A percentile compares a stretch with the other conserved stretches of the same genome.
Evolutionary conservation across 2,329 filamentous ascomycete species (phyloP).

Genomic region (Claviceps lovelessii): DNA sequence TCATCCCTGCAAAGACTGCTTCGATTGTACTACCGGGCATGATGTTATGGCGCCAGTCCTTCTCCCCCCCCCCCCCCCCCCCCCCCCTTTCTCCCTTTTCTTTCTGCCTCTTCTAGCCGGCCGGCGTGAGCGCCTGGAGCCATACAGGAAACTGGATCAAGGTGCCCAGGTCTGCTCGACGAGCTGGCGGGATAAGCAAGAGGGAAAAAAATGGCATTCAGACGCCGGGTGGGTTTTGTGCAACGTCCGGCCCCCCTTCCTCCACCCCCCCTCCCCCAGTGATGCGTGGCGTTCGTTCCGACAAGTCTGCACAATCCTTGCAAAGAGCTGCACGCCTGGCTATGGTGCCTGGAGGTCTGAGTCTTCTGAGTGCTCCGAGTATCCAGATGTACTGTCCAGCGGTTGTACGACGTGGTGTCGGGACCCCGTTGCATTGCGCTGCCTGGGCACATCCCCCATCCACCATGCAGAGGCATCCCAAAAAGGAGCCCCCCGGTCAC

Average conservation of each 20-base stretch:
- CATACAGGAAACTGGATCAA: background rate
- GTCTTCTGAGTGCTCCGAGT: constrained; percentile 8
- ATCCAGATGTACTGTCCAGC: constrained; percentile 11
- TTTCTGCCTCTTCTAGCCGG: background rate
- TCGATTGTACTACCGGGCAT: background rate
- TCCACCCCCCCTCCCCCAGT: constrained; percentile 4
- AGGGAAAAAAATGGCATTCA: background rate
- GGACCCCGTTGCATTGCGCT: constrained; percentile 7
- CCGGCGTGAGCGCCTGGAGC: background rate
- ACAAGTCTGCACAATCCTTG: constrained; percentile 10
- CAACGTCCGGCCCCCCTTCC: constrained; percentile 4
- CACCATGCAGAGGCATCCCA: constrained; percentile 9
- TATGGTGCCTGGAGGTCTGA: constrained; percentile 9
- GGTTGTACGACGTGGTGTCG: constrained; percentile 9
- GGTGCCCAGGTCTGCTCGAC: background rate
- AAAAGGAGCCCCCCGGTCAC: constrained; percentile 7
- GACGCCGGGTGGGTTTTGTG: constrained; percentile 5
- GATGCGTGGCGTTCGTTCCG: constrained; percentile 14
- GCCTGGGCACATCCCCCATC: constrained; percentile 7
- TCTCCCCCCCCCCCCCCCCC: background rate
- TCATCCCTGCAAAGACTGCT: constrained; percentile 1
- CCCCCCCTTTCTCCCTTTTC: too few species aligned
- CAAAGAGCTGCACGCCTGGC: constrained; percentile 5
- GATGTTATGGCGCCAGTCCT: background rate
- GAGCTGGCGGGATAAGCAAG: background rate